Evolutionary conservation across 1,284 basidiomycete species (phyloP).

Genomic region (Schizophyllum amplum): DNA sequence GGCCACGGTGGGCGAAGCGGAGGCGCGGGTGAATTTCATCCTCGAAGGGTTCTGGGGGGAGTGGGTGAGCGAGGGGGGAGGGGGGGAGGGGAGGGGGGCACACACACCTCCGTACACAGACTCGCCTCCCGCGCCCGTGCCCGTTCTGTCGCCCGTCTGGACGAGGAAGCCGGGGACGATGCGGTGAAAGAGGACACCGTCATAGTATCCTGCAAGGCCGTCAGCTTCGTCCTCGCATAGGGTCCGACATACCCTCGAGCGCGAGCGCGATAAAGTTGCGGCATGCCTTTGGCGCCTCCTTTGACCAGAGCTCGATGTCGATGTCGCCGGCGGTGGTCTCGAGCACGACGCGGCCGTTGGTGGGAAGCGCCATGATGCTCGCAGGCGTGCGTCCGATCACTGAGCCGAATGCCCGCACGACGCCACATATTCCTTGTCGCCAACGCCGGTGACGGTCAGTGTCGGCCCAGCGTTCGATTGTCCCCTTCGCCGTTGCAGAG

Average conservation of each 20-base stretch:
- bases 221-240: too few relatives aligned
- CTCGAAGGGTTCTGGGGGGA: slow-evolving; percentile 67
- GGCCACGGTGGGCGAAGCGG: slow-evolving; percentile 75
- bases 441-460: too few relatives aligned
- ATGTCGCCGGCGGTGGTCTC: slow-evolving; percentile 89
- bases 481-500: background rate
- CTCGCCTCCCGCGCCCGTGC: slow-evolving; percentile 87
- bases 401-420: too few relatives aligned
- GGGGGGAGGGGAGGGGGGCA: background rate
- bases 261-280: slow-evolving; percentile 87
- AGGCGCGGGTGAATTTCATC: slow-evolving; percentile 93
- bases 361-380: slow-evolving; percentile 82
- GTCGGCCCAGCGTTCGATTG: too few relatives aligned
- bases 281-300: slow-evolving; percentile 92
- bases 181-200: slow-evolving; percentile 91
- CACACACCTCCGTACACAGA: slow-evolving; percentile 80
- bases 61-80: background rate
- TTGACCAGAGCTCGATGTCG: slow-evolving; percentile 95
- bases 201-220: slow-evolving; percentile 98
- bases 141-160: slow-evolving; percentile 93
- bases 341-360: slow-evolving; percentile 80
- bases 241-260: slow-evolving; percentile 82
- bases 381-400: too few relatives aligned
- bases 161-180: slow-evolving; percentile 85
- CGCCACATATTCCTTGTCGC: too few relatives aligned